A percentile compares a stretch with the other conserved stretches of the same genome.
Evolutionary conservation across 768 basidiomycete genomes (phyloP).

Genomic region (Mycena venus): DNA sequence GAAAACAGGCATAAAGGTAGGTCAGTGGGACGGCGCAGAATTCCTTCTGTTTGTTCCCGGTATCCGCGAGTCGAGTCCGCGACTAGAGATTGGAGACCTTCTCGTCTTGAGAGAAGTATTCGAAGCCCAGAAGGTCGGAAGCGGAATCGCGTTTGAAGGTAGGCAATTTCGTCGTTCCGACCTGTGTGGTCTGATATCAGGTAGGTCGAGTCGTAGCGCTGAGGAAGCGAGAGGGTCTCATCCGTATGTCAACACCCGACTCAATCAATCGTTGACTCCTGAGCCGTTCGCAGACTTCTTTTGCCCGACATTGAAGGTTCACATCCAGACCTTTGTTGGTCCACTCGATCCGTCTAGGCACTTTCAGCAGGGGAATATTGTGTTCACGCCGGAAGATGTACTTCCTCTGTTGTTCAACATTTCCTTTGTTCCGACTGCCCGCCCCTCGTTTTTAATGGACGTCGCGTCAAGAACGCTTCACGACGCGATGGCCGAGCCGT

Average conservation of each 20-base stretch:
- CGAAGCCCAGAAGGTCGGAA: constrained; percentile 46
- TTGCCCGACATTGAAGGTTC: constrained; percentile 54
- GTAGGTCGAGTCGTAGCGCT: constrained; percentile 51
- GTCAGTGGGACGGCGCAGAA: constrained; percentile 52
- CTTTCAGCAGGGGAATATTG: constrained; percentile 17
- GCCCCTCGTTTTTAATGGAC: constrained; percentile 59
- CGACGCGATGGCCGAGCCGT: constrained; percentile 35
- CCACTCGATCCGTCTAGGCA: constrained; percentile 22
- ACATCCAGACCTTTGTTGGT: constrained; percentile 53
- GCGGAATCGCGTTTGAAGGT: constrained; percentile 59
- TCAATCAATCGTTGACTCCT: background rate
- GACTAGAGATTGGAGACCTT: constrained; percentile 60
- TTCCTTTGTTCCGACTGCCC: constrained; percentile 61
- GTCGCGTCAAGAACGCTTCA: constrained; percentile 49
- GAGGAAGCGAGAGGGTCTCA: constrained; percentile 60
- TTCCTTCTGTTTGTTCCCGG: constrained; percentile 55
- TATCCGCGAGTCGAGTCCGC: constrained; percentile 57
- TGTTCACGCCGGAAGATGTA: constrained; percentile 49
- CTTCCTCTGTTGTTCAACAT: constrained; percentile 61
- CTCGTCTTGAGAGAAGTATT: constrained; percentile 59
- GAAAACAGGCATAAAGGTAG: constrained; percentile 52
- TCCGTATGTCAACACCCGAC: constrained; percentile 52
- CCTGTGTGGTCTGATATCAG: background rate
- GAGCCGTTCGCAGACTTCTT: constrained; percentile 49
- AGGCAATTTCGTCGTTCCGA: background rate